Conservation (phyloP, 345 rosid species). For the Acer campestre region DNA sequence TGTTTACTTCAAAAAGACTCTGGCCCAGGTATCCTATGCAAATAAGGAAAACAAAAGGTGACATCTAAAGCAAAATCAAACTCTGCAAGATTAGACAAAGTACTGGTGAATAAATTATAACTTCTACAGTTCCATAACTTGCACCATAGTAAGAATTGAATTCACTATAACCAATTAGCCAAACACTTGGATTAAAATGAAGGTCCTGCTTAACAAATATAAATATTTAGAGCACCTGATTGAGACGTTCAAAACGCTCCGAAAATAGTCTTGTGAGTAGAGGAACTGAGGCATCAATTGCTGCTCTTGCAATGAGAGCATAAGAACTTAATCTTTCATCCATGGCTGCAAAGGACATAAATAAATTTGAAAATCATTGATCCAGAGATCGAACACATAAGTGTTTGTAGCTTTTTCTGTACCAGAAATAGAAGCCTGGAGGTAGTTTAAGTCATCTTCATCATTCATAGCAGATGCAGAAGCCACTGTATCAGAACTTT, state of each 20-base stretch:
- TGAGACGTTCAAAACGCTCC: conserved; percentile 70
- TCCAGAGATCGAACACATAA: background rate
- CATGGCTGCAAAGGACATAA: conserved; percentile 72
- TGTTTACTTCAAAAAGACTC: background rate
- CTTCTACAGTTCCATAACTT: background rate
- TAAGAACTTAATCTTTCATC: conserved; percentile 93
- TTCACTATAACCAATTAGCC: conserved; percentile 5
- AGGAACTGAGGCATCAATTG: conserved; percentile 80
- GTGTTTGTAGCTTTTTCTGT: conserved; percentile 27
- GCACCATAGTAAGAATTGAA: background rate
- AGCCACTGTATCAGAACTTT: conserved; percentile 47
- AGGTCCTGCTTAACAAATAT: background rate
- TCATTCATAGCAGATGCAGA: conserved; percentile 68
- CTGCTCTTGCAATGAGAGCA: conserved; percentile 95
- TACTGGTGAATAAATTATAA: background rate
- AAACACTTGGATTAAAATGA: conserved; percentile 14
- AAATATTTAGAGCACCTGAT: conserved; percentile 66
- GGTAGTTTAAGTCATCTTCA: conserved; percentile 60
- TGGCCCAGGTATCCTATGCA: background rate
- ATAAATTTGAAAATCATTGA: conserved; percentile 14
- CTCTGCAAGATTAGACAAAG: background rate
- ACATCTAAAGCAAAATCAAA: background rate
- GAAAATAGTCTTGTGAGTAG: conserved; percentile 65
- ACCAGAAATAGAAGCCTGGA: conserved; percentile 91
- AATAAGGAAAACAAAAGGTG: background rate